phyloP scores from a whole-genome alignment of 495 filamentous ascomycete genomes.

The Choiromyces venosus region DNA sequence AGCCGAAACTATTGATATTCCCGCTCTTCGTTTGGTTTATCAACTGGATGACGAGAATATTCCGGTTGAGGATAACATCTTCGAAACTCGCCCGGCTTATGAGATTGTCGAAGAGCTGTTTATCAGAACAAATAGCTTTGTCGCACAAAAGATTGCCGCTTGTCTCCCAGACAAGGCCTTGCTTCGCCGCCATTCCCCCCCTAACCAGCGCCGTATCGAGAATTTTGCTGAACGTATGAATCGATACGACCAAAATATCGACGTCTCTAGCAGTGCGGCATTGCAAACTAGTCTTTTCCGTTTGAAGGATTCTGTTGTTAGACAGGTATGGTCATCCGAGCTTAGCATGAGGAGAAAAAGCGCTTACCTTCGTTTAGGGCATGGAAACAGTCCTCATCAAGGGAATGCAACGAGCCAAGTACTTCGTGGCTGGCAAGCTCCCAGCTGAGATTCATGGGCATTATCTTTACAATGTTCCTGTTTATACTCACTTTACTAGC shows the following conservation, averaged over 20 bases:
- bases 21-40: constrained; percentile 79
- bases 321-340: constrained; percentile 55
- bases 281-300: constrained; percentile 90
- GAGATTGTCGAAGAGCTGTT: constrained; percentile 92
- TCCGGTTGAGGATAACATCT: constrained; percentile 91
- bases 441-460: constrained; percentile 70
- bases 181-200: constrained; percentile 75
- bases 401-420: constrained; percentile 92
- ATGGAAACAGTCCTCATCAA: constrained; percentile 96
- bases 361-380: constrained; percentile 49
- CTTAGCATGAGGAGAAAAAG: neutral
- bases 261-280: constrained; percentile 79
- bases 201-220: constrained; percentile 80
- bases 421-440: constrained; percentile 73
- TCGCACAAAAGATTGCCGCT: constrained; percentile 74
- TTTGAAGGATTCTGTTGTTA: constrained; percentile 75
- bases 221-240: constrained; percentile 91
- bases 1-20: constrained; percentile 67
- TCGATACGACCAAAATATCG: constrained; percentile 78
- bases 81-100: constrained; percentile 79
- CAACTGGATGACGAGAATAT: constrained; percentile 98
- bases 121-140: constrained; percentile 81
- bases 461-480: constrained; percentile 83
- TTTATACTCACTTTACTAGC: constrained; percentile 97
- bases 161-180: constrained; percentile 88